A percentile compares a stretch with the other conserved stretches of the same genome.
Conservation (phyloP, 371 early-diverging fungal species). For the Mortierella sp. region DNA sequence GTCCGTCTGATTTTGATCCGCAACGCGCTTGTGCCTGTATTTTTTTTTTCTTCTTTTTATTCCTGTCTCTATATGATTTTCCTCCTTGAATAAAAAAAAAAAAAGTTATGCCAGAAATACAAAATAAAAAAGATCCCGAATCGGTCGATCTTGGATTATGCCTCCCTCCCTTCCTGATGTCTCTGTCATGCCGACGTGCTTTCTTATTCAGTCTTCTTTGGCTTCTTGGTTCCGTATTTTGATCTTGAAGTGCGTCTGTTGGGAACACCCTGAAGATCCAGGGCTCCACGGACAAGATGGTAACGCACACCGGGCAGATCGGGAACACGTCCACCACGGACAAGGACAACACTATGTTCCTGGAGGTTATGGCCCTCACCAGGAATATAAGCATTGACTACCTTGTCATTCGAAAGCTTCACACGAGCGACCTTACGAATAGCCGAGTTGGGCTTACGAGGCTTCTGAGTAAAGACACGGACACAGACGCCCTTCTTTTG, state of each 20-base stretch:
- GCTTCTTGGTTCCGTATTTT: slow-evolving; percentile 95
- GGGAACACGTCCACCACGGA: slow-evolving; percentile 93
- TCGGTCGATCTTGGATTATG: too few relatives aligned
- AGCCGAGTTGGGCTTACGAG: slow-evolving; percentile 95
- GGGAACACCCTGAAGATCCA: slow-evolving; percentile 95
- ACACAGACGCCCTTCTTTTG: slow-evolving; percentile 95
- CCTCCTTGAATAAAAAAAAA: too few relatives aligned
- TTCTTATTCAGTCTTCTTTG: slow-evolving; percentile 56
- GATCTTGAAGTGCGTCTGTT: slow-evolving; percentile 86
- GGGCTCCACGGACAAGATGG: slow-evolving; percentile 91
- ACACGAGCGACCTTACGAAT: slow-evolving; percentile 89
- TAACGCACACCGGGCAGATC: slow-evolving; percentile 99
- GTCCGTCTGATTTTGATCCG: too few relatives aligned
- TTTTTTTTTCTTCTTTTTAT: too few relatives aligned
- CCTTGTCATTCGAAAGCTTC: slow-evolving; percentile 87
- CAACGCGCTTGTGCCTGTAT: too few relatives aligned
- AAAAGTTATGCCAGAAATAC: too few relatives aligned
- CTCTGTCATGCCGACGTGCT: too few relatives aligned
- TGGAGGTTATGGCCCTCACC: slow-evolving; percentile 98
- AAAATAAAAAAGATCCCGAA: too few relatives aligned
- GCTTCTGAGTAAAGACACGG: slow-evolving; percentile 94
- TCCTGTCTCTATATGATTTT: too few relatives aligned
- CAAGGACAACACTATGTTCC: slow-evolving; percentile 96
- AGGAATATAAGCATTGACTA: slow-evolving; percentile 94
- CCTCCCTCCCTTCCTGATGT: too few relatives aligned